Base-by-base conservation (phyloP, 495 filamentous ascomycete genomes). In the Entonaema liquescens region DNA sequence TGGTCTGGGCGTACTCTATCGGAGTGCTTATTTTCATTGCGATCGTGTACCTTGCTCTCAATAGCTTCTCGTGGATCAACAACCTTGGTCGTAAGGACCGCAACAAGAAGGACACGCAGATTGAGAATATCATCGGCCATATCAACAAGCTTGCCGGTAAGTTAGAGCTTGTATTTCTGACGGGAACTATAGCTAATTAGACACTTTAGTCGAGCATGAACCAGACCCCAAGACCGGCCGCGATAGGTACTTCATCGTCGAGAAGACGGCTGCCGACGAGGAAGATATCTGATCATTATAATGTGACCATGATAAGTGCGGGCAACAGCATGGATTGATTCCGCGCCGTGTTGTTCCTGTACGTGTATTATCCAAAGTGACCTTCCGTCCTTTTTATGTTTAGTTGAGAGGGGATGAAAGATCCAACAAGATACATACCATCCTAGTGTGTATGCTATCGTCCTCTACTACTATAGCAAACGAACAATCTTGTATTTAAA, bases 81-180 rank as follows among this genome's bases (percentile, higher is more conserved):
- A 90, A 92, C 81, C 86, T 94, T 52, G 91, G 91, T 72, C 89
- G 91, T 78, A 88, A 90, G 85, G 89, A 89, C 82, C 88, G 91
- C 77, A 89, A 85, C 78, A 85, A 85, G 78, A 86, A 88, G 74
- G 91, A 93, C 77, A 91, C 89, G 71, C 83, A 90, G 74, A 90
- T 93, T 80, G 91, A 93, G 88, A 92, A 93, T 82, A 89, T 92
- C 79, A 86, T 93, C 77, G 86, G 84, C 55, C 89, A 91, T 78
- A 83, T 93, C 47, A 88, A 88, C 81, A 93, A 93, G 83, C 75
- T 77, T 67, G 75, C 75, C 42, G 29, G 75, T 75, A 75, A 67
- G 73, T 71, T 38, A 11, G 12, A 33, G 1, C 13, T 1, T 21
- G 8, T 59, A 33, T 36, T n/a, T 6, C 4, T 36, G 35, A 52